These are phyloP conservation scores for Cryptococcus jaspeensis DNA, from an alignment of 1,284 basidiomycete species.

Conservation along the genomic window DNA sequence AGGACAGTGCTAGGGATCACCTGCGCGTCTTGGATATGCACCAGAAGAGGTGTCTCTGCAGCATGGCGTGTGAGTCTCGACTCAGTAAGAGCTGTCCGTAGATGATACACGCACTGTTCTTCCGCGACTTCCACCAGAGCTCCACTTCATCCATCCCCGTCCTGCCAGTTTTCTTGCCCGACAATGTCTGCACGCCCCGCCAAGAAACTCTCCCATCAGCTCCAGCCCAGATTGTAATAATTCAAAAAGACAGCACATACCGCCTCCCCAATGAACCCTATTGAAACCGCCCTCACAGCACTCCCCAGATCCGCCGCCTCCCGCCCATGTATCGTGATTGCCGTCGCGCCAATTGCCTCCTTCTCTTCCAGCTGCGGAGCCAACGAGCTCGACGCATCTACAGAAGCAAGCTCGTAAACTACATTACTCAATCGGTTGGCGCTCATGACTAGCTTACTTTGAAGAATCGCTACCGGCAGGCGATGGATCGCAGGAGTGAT, in stretches of 20 bases:
- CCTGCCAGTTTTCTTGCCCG: constrained; percentile 30
- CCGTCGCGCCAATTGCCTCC: neutral
- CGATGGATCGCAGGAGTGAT: constrained; percentile 20
- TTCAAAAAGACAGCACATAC: constrained; percentile 19
- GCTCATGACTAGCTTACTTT: constrained; percentile 26
- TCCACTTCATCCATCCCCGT: constrained; percentile 42
- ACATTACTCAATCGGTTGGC: neutral
- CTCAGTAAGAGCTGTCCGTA: too few species aligned
- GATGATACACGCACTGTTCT: constrained; percentile 17
- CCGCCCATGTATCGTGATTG: constrained; percentile 22
- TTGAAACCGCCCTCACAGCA: constrained; percentile 26
- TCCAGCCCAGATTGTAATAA: too few species aligned
- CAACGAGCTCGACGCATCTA: constrained; percentile 25
- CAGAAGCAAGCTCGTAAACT: neutral
- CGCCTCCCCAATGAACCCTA: constrained; percentile 33
- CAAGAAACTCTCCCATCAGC: constrained; percentile 3
- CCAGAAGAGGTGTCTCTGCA: constrained; percentile 23
- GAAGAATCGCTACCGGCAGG: constrained; percentile 36
- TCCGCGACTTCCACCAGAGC: constrained; percentile 26
- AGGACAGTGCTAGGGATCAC: constrained; percentile 24
- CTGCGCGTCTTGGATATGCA: constrained; percentile 43
- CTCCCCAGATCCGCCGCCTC: constrained; percentile 31
- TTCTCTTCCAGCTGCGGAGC: constrained; percentile 5
- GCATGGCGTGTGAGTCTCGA: neutral
- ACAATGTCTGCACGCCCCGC: constrained; percentile 11